Conservation (phyloP, 257 asterid genomes). For the Agastache rugosa region DNA sequence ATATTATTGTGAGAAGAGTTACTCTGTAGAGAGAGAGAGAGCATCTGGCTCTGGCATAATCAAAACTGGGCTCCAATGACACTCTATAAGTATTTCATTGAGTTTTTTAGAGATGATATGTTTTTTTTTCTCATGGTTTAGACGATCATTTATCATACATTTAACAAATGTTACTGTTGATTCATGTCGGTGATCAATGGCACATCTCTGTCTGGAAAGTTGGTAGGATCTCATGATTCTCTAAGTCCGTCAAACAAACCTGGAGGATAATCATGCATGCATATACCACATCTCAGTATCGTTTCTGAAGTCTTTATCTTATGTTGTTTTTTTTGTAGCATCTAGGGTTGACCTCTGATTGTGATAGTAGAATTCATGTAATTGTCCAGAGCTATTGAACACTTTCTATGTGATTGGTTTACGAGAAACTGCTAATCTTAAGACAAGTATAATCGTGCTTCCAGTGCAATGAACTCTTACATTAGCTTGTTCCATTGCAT, state of each 20-base stretch:
- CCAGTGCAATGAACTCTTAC: not conserved
- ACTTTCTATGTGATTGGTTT: conserved; percentile 5
- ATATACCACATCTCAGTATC: too few species aligned
- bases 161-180: too few species aligned
- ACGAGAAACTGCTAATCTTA: not conserved
- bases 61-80: not conserved
- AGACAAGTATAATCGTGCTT: not conserved
- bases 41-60: not conserved
- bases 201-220: too few species aligned
- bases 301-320: too few species aligned
- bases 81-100: too few species aligned
- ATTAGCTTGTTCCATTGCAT: not conserved
- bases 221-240: too few species aligned
- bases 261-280: too few species aligned
- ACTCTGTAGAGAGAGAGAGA: not conserved
- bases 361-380: not conserved
- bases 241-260: too few species aligned
- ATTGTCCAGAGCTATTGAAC: not conserved
- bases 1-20: not conserved
- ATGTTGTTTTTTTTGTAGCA: not conserved
- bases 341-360: not conserved
- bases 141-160: too few species aligned
- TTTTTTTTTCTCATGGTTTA: too few species aligned
- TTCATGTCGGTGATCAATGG: too few species aligned
- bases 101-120: too few species aligned